Base-by-base conservation (phyloP, 768 basidiomycete species). In the Leccinum barrowsii region DNA sequence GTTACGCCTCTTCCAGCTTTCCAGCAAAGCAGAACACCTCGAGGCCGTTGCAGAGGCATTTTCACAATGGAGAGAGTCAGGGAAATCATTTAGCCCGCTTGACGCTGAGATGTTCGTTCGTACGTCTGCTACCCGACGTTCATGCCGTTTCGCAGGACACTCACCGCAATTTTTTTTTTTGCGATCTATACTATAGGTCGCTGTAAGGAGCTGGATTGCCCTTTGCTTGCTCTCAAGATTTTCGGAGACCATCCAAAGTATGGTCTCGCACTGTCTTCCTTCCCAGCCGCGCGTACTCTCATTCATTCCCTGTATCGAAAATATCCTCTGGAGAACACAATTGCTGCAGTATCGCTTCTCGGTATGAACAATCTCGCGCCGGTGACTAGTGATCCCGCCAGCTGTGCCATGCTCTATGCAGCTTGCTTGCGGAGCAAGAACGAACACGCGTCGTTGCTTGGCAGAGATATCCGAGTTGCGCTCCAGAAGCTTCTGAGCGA, bases 161-260 rank as follows among this genome's bases (percentile, higher is more conserved):
- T 61, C 30, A 57, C 52, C 21, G 10, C 32, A 13, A 2, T n/a
- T 28, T 7, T 4, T 52, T 17, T 52, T 2, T 48, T 58, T 35
- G 11, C 42, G 8, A n/a, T 17, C 44, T 34, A 19, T 42, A 2
- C 30, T 17, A 37, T 35, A 90, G 87, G 81, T 22, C 86, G 87
- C 8, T 89, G 86, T 55, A 75, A 80, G 59, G 79, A 86, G 63
- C 77, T 88, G 1, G 66, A 72, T 13, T 82, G 82, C 57, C 82
- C 84, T 3, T 63, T 72, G 24, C 77, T 88, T 40, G 85, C 86
- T 3, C 73, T 90, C 12, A 73, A 80, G 34, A 80, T 87, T 21
- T 85, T 86, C 65, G 80, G 82, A 21, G 74, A 89, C 65, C 85
- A 80, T 57, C 75, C 84, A 13, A 85, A 83, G 66, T 86, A 88